Evolutionary conservation across 495 filamentous ascomycete genomes (phyloP).

Genomic region (Penicillium paradoxum): DNA sequence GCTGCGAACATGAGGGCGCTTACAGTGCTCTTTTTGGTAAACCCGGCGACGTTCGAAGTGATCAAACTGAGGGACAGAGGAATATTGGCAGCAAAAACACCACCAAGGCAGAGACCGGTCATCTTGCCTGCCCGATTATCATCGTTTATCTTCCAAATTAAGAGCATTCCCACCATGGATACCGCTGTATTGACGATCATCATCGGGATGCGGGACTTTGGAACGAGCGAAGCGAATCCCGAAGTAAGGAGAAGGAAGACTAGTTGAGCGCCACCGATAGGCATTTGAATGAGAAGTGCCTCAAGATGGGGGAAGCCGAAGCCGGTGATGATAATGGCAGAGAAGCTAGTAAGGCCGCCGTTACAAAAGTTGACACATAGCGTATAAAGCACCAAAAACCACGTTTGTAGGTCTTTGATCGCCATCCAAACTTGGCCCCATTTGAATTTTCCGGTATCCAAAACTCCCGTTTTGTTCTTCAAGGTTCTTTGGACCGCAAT

Average conservation of each 20-base stretch:
- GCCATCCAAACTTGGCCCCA: conserved; percentile 51
- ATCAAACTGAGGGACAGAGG: conserved; percentile 53
- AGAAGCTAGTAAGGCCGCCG: conserved; percentile 44
- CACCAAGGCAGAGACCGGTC: conserved; percentile 51
- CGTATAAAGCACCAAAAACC: conserved; percentile 36
- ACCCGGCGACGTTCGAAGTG: conserved; percentile 57
- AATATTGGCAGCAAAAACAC: conserved; percentile 49
- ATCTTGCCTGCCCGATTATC: conserved; percentile 47
- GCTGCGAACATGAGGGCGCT: conserved; percentile 35
- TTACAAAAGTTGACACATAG: conserved; percentile 42
- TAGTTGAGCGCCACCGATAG: conserved; percentile 34
- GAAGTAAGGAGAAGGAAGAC: conserved; percentile 32
- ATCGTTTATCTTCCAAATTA: conserved; percentile 53
- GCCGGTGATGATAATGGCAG: conserved; percentile 34
- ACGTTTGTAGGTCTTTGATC: conserved; percentile 49
- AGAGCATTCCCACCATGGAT: conserved; percentile 50
- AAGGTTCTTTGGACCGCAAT: conserved; percentile 54
- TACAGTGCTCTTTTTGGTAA: conserved; percentile 56
- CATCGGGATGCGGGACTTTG: conserved; percentile 26
- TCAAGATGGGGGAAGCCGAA: conserved; percentile 39
- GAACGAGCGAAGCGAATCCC: conserved; percentile 26
- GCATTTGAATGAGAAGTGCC: conserved; percentile 34
- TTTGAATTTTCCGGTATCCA: conserved; percentile 54
- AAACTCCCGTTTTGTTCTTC: conserved; percentile 53
- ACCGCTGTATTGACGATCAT: conserved; percentile 29